Evolutionary conservation across 805 yeast genomes (phyloP), one percentile per base, ranked within the genome.

Genomic region (Grigorovia yakushimaensis): DNA sequence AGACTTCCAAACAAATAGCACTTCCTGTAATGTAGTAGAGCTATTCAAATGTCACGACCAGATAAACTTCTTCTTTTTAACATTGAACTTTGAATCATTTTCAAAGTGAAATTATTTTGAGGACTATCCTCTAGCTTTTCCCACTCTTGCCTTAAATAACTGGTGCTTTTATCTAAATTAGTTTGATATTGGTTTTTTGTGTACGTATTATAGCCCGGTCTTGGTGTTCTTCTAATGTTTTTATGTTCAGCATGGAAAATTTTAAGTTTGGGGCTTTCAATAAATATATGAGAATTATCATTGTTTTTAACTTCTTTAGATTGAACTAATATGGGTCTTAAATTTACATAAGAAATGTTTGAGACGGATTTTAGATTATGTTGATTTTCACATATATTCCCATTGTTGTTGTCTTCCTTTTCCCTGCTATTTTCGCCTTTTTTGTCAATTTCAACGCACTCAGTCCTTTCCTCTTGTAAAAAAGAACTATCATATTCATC

Each of bases 21-120:
- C n/a, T n/a, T n/a, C n/a, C n/a, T n/a, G n/a, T n/a, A n/a, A n/a
- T n/a, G n/a, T n/a, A n/a, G n/a, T n/a, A 27, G 9, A 10, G 13
- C 3, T 5, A 27, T 27, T 7, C 13, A 33, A 33, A 33, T 7
- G 7, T 33, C 37, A 33, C n/a, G 20, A 30, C 47, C 42, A 41
- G 56, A 36, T 9, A 43, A 47, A 38, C 47, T 54, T 40, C 65
- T 53, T 44, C 63, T 58, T 44, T 53, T 55, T 39, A 60, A 47
- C 60, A 60, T 55, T n/a, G 62, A 52, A 30, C 65, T 60, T 42
- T 57, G 51, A 20, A 54, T 36, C 55, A 60, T 50, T 35, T 57
- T 54, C 10, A 60, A 44, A 33, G 56, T 54, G 38, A 59, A 53
- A 23, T 19, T 40, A 21, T 36, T 20, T 20, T 41, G 42, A 43